phyloP scores from a whole-genome alignment of 2,329 filamentous ascomycete species.

The Colletotrichum truncatum region DNA sequence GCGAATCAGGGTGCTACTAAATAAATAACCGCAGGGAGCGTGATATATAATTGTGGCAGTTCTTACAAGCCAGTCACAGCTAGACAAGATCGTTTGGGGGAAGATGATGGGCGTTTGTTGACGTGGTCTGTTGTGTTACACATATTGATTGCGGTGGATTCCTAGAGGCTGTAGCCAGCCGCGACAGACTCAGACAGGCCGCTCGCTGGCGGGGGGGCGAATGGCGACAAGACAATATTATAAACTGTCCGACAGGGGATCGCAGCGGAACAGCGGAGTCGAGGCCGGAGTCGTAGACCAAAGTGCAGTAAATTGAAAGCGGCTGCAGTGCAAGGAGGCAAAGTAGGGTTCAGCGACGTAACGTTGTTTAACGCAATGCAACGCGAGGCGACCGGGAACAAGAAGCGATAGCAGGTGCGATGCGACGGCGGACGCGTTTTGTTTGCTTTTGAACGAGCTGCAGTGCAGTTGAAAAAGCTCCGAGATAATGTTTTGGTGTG shows the following conservation, averaged over 20 bases:
- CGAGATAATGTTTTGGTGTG: conserved; percentile 12
- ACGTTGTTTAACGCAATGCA: conserved; percentile 6
- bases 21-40: conserved; percentile 18
- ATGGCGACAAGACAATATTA: conserved; percentile 14
- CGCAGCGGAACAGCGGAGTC: background rate
- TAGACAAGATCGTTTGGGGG: background rate
- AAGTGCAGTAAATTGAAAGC: too few species aligned
- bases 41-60: background rate
- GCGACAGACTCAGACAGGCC: conserved; percentile 22
- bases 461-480: conserved; percentile 24
- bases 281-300: background rate
- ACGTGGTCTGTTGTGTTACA: conserved; percentile 13
- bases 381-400: background rate
- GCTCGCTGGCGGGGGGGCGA: background rate
- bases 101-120: conserved; percentile 15
- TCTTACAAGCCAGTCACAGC: background rate
- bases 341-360: background rate
- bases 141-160: conserved; percentile 25
- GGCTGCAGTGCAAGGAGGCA: background rate
- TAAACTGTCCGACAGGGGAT: background rate
- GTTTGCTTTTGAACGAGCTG: conserved; percentile 18
- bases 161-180: conserved; percentile 2
- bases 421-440: background rate
- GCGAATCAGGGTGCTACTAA: conserved; percentile 8
- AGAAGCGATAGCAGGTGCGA: background rate